Base-by-base conservation (phyloP, 192 early-diverging fungal genomes). In the Mortierella claussenii region DNA sequence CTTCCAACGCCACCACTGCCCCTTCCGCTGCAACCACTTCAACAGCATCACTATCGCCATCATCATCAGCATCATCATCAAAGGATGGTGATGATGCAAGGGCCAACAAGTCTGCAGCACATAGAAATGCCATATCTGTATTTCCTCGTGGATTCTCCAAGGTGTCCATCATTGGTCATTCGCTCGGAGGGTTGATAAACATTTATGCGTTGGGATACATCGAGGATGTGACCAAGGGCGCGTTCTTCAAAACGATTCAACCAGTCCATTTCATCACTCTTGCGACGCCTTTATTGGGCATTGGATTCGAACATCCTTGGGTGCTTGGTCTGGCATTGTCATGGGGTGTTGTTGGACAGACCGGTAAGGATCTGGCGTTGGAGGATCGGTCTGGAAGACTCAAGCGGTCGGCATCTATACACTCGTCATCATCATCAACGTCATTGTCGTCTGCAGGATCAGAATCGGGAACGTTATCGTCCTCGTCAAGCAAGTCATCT, bases 111-210 rank as follows among this genome's bases (percentile, higher is more conserved):
- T n/a, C n/a, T n/a, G n/a, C n/a, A n/a, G n/a, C n/a, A n/a, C n/a
- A n/a, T n/a, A 27, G 60, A 40, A 54, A n/a, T 37, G 50, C 20
- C 30, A 27, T 36, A 17, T 32, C 18, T 31, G 20, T 8, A 21
- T 57, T 64, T 43, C 60, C 67, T 49, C 60, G 58, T 26, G 68
- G 65, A 0, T 55, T 74, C 45, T 68, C 80, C 32, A 70, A 69
- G 21, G 49, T 86, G 8, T 83, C 81, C 1, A 61, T 86, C n/a
- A 69, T 83, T 9, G 84, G 84, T 21, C 84, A 86, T 46, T 86
- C 84, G 6, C 75, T 86, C 23, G 84, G 84, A 30, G 84, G 82
- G 8, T 44, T 86, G 54, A 69, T 83, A 32, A 86, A 86, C 34
- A 36, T 80, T 47, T 83, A 78, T 47, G 48, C 64, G 34, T 57